Evolutionary conservation across 768 basidiomycete species (phyloP).

Genomic region (Hygrophorus russula): DNA sequence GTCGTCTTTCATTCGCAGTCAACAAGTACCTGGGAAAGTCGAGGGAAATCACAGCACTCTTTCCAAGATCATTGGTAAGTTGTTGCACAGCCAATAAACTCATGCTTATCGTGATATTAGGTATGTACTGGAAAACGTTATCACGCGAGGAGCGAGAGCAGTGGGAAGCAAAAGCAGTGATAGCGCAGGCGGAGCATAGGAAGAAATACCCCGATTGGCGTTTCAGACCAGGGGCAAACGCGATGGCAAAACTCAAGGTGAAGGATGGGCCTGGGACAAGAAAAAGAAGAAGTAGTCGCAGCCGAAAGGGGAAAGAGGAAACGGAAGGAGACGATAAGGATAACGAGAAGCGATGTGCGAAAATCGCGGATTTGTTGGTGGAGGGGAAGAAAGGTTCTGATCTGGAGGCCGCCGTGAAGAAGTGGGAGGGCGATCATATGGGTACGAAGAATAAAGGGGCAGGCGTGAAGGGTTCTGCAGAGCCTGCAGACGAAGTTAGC

Average conservation of each 20-base stretch:
- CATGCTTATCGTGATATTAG: conserved; percentile 19
- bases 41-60: conserved; percentile 73
- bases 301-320: conserved; percentile 15
- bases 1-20: conserved; percentile 63
- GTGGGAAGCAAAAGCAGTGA: conserved; percentile 68
- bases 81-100: not conserved
- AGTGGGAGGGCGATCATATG: conserved; percentile 34
- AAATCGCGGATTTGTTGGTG: conserved; percentile 56
- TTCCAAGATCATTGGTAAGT: conserved; percentile 71
- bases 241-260: conserved; percentile 26
- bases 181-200: conserved; percentile 66
- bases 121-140: conserved; percentile 67
- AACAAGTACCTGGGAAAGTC: conserved; percentile 64
- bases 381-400: conserved; percentile 56
- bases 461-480: not conserved
- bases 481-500: not conserved
- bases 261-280: conserved; percentile 19
- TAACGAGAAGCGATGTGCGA: conserved; percentile 43
- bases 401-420: conserved; percentile 49
- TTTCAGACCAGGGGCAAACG: conserved; percentile 53
- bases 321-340: conserved; percentile 24
- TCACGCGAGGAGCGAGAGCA: conserved; percentile 53
- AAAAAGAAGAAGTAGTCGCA: conserved; percentile 10
- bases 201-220: conserved; percentile 73
- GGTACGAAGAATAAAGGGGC: conserved; percentile 10